Conservation (phyloP, 345 rosid genomes). For the Eucalyptus sideroxylon region DNA sequence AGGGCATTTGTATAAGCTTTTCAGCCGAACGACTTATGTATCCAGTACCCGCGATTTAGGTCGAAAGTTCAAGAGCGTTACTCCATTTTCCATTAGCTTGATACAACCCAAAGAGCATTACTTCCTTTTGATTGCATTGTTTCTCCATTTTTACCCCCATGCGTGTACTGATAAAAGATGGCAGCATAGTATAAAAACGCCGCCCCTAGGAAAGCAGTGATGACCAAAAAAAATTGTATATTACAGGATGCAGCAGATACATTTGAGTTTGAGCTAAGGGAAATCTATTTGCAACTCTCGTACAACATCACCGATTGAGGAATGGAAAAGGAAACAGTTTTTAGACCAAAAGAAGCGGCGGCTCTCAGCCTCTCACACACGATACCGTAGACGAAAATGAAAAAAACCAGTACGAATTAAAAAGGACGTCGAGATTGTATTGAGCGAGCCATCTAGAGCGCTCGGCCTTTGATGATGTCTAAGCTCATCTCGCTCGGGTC, state of each 20-base stretch:
- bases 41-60: not conserved
- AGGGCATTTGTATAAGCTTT: not conserved
- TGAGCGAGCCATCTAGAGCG: slow-evolving; percentile 26
- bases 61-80: not conserved
- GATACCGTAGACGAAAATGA: not conserved
- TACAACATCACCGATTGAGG: not conserved
- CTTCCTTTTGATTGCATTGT: not conserved
- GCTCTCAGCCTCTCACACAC: not conserved
- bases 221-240: not conserved
- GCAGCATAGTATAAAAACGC: not conserved
- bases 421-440: not conserved
- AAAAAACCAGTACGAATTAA: not conserved
- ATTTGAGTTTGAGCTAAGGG: not conserved
- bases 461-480: slow-evolving; percentile 72
- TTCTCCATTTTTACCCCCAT: not conserved
- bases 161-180: not conserved
- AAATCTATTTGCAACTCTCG: not conserved
- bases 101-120: not conserved
- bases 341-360: not conserved
- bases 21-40: not conserved
- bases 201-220: not conserved
- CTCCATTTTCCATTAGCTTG: too few relatives aligned
- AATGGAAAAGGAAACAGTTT: not conserved
- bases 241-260: not conserved
- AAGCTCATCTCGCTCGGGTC: slow-evolving; percentile 99